Conservation (phyloP, 306 rosid species). For the Cicer arietinum region DNA sequence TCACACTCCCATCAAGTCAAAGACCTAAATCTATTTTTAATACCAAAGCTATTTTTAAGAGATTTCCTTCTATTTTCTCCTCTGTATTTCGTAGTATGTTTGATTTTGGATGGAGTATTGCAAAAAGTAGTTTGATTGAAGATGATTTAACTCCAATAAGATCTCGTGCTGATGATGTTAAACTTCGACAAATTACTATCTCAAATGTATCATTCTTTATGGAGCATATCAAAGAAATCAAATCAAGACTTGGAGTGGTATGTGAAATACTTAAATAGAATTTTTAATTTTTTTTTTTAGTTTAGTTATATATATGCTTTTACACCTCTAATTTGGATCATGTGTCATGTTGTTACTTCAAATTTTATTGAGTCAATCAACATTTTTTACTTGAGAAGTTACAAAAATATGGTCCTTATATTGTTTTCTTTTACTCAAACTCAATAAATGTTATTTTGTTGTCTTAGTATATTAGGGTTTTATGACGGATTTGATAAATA, state of each 20-base stretch:
- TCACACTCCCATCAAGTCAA: constrained; percentile 54
- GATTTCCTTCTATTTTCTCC: constrained; percentile 37
- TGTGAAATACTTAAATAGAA: constrained; percentile 16
- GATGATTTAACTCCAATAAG: constrained; percentile 62
- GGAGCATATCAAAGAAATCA: constrained; percentile 46
- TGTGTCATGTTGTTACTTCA: not conserved
- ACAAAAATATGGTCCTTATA: not conserved
- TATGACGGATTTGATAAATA: no score
- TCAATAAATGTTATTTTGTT: not conserved
- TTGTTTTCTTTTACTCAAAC: not conserved
- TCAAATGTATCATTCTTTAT: constrained; percentile 46
- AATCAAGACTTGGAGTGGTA: constrained; percentile 61
- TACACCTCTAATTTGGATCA: not conserved
- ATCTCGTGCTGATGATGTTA: constrained; percentile 45
- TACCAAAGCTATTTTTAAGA: not conserved
- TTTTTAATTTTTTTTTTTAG: not conserved
- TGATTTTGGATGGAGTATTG: constrained; percentile 52
- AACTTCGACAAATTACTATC: constrained; percentile 40
- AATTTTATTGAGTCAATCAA: not conserved
- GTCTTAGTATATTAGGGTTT: no score
- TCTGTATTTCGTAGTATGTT: constrained; percentile 16
- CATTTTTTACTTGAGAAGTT: not conserved
- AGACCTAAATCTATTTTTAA: not conserved
- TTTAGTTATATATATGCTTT: not conserved
- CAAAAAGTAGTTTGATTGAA: constrained; percentile 51